Conservation (phyloP, 1,284 basidiomycete species). For the Spongispora temasekensis region DNA sequence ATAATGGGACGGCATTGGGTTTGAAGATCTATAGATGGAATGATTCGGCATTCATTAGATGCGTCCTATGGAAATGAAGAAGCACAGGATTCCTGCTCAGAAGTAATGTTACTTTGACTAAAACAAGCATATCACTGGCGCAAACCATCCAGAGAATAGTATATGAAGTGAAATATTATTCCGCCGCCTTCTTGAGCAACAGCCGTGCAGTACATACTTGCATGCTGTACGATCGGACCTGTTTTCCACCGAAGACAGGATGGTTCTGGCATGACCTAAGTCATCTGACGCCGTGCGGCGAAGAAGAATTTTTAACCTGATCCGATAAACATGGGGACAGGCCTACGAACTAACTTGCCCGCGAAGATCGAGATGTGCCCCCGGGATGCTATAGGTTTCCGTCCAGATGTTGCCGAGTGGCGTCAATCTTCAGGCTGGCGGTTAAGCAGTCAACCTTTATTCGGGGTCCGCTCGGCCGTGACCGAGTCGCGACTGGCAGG, state of each 20-base stretch:
- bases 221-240: conserved; percentile 3
- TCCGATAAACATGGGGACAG: conserved; percentile 12
- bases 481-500: no score
- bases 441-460: no score
- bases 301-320: conserved; percentile 2
- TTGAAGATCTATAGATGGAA: conserved; percentile 7
- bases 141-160: neutral
- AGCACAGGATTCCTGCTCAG: conserved; percentile 4
- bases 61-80: conserved; percentile 13
- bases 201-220: conserved; percentile 4
- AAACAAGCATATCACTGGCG: neutral
- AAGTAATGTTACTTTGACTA: neutral
- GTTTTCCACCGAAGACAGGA: neutral
- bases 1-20: conserved; percentile 13
- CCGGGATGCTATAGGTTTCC: neutral
- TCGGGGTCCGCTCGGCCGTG: no score
- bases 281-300: neutral
- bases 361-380: conserved; percentile 1
- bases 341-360: neutral
- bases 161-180: neutral
- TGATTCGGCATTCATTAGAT: conserved; percentile 10
- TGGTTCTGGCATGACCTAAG: neutral
- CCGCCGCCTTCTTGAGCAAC: neutral
- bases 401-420: no score
- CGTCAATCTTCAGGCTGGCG: no score